phyloP scores from a whole-genome alignment of 768 basidiomycete genomes.

The Lanmaoa pseudosensibilis region DNA sequence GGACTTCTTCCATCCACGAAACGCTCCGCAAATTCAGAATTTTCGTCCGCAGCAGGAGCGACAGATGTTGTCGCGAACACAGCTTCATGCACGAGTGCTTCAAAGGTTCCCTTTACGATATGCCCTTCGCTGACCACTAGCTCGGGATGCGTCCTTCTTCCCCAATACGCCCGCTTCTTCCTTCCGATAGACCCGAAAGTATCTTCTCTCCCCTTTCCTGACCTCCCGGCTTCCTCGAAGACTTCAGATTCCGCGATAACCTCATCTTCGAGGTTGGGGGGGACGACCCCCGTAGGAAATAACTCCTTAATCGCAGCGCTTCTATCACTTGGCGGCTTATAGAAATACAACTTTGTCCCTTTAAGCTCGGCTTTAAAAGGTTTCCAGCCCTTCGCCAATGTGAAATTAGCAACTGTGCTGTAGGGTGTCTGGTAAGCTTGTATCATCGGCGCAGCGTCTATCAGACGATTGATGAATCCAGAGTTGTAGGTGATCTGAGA shows the following conservation, averaged over 20 bases:
- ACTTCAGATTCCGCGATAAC: constrained; percentile 27
- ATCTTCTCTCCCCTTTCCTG: constrained; percentile 38
- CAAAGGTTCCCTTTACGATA: constrained; percentile 68
- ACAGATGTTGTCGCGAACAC: constrained; percentile 75
- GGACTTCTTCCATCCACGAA: constrained; percentile 25
- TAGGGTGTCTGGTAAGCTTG: constrained; percentile 31
- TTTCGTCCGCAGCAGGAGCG: constrained; percentile 16
- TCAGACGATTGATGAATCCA: constrained; percentile 74
- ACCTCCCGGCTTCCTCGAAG: constrained; percentile 27
- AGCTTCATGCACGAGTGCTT: constrained; percentile 79
- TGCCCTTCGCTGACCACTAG: constrained; percentile 42
- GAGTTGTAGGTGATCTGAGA: constrained; percentile 79
- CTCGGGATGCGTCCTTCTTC: constrained; percentile 71
- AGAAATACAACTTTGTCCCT: constrained; percentile 83
- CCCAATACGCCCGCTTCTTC: constrained; percentile 77
- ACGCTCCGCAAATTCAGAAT: constrained; percentile 18
- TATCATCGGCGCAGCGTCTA: constrained; percentile 47
- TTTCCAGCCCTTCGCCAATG: constrained; percentile 77
- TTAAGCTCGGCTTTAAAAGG: constrained; percentile 81
- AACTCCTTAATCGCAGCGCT: constrained; percentile 64
- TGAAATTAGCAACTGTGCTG: constrained; percentile 33
- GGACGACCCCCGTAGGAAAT: constrained; percentile 67
- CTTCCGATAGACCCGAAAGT: constrained; percentile 32
- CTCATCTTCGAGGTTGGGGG: constrained; percentile 52
- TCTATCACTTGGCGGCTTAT: constrained; percentile 77